phyloP scores from a whole-genome alignment of 805 yeast species.

The Metschnikowia peoriensis region DNA sequence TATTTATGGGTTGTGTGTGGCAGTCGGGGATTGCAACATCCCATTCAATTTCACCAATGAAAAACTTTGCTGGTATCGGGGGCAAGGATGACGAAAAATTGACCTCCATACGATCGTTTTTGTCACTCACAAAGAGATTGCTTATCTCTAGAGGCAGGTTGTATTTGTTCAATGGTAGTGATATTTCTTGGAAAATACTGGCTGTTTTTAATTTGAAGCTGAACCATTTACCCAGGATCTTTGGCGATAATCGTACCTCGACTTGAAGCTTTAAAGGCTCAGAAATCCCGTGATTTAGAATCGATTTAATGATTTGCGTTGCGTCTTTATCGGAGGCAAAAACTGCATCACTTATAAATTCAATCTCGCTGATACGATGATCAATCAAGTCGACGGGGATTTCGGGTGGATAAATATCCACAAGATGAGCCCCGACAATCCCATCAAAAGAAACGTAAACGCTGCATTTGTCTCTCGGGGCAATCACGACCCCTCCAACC shows the following conservation, averaged over 20 bases:
- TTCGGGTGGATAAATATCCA: conserved; percentile 27
- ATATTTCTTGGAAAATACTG: conserved; percentile 14
- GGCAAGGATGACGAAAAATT: neutral
- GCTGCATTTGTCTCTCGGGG: conserved; percentile 20
- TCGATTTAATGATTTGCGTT: conserved; percentile 9
- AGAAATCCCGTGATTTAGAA: conserved; percentile 8
- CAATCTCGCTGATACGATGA: conserved; percentile 22
- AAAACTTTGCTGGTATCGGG: conserved; percentile 7
- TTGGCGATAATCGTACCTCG: conserved; percentile 22
- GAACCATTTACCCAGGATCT: conserved; percentile 19
- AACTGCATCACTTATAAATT: conserved; percentile 22
- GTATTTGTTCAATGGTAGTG: neutral
- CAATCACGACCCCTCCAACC: conserved; percentile 25
- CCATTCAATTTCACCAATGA: conserved; percentile 26
- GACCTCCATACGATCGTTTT: neutral
- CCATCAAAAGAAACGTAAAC: conserved; percentile 18
- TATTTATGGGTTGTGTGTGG: conserved; percentile 13
- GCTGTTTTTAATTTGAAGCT: conserved; percentile 16
- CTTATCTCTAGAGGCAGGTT: neutral
- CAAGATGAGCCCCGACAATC: conserved; percentile 20
- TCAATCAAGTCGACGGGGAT: conserved; percentile 22
- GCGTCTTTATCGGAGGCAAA: conserved; percentile 22
- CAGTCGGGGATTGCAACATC: conserved; percentile 29
- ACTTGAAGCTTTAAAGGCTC: conserved; percentile 13
- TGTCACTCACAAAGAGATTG: neutral